Evolutionary conservation across 352 stramenopile species (phyloP), one percentile per base, ranked within the genome.

Genomic region (Globisporangium radiosum): DNA sequence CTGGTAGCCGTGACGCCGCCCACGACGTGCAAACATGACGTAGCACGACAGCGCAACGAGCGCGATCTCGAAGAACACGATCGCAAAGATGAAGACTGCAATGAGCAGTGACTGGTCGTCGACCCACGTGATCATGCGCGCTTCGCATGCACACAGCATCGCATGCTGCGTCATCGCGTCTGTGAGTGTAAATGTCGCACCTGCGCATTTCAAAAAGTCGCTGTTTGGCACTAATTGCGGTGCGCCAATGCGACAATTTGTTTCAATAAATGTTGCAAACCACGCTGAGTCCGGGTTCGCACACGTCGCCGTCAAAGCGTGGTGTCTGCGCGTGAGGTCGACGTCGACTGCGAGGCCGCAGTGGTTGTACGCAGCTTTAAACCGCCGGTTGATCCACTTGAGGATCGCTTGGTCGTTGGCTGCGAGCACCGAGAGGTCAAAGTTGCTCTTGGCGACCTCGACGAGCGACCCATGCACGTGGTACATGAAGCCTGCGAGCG

Each of bases 81-180:
- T 87, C 47, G 79, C 81, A 59, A 85, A 85, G 37, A 93, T 79
- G 58, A 91, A 88, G 13, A 90, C 81, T 0, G 79, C 76, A 45
- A 92, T 82, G 38, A 90, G 68, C 52, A 87, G 57, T 17, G 78
- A 89, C 64, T 93, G 81, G 66, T 91, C 75, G 66, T 93, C 83
- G 17, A 90, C 76, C 81, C 81, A 93, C 44, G 64, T 74, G 62
- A 93, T 79, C 70, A 93, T 83, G 40, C 78, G 77, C 62, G 78
- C 78, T 66, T 93, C 84, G 57, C 84, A 93, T 5, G 84, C 80
- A 55, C 84, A 93, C 42, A 93, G 73, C 79, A 93, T 87, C 52
- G 79, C 76, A 64, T 93, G 79, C 68, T 93, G 70, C 33, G 79
- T 84, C 56, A 91, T 80, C 36, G 77, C 65, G 57, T 85, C 74